These are phyloP conservation scores for Cordyceps javanica DNA, from an alignment of 2,329 filamentous ascomycete species.

Conservation along the genomic window DNA sequence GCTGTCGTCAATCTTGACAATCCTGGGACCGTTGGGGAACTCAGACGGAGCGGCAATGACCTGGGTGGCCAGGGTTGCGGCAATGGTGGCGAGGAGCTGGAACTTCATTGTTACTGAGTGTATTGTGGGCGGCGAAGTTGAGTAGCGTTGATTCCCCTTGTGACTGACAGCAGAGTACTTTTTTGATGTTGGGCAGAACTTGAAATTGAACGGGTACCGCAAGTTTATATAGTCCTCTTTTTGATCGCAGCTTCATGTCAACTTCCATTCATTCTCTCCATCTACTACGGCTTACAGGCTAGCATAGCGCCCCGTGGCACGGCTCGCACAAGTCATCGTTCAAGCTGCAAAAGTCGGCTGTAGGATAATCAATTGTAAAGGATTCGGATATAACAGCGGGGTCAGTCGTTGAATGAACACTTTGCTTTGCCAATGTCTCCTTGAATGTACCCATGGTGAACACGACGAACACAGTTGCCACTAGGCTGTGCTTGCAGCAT, in stretches of 20 bases:
- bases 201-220: background rate
- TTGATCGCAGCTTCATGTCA: background rate
- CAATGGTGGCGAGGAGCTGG: background rate
- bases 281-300: slow-evolving; percentile 1
- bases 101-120: background rate
- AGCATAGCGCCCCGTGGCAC: background rate
- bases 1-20: background rate
- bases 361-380: background rate
- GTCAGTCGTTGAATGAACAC: background rate
- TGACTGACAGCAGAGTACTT: background rate
- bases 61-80: background rate
- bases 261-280: background rate
- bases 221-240: background rate
- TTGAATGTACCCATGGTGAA: background rate
- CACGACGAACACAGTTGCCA: too few relatives aligned
- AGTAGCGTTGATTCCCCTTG: background rate
- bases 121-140: background rate
- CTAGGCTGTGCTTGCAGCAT: background rate
- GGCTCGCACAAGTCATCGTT: background rate
- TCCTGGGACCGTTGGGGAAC: background rate
- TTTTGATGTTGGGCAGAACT: background rate
- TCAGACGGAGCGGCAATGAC: background rate
- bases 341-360: background rate
- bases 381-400: background rate
- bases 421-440: background rate